Evolutionary conservation across 1,139 yeast genomes (phyloP).

Genomic region (Suhomyces bokatorum): DNA sequence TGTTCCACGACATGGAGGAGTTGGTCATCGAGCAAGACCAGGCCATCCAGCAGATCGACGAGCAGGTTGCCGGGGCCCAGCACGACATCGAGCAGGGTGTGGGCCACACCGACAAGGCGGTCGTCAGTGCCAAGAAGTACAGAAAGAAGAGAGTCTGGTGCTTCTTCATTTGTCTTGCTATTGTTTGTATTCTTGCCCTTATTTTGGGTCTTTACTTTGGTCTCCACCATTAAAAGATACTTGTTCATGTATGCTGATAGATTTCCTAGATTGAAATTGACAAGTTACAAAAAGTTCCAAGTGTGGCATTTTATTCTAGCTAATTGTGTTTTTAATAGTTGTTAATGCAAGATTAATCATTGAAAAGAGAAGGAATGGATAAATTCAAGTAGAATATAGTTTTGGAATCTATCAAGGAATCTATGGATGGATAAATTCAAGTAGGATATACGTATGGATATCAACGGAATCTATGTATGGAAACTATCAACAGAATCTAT

Average conservation of each 20-base stretch:
- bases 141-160: slow-evolving; percentile 93
- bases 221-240: slow-evolving; percentile 19
- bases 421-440: too few species aligned
- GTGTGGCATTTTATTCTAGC: slow-evolving; percentile 9
- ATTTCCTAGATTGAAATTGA: slow-evolving; percentile 9
- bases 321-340: slow-evolving; percentile 9
- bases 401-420: too few species aligned
- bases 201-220: slow-evolving; percentile 56
- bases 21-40: slow-evolving; percentile 95
- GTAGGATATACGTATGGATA: too few species aligned
- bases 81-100: slow-evolving; percentile 92
- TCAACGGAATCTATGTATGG: too few species aligned
- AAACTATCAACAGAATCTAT: too few species aligned
- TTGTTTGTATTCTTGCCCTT: slow-evolving; percentile 66
- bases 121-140: slow-evolving; percentile 82
- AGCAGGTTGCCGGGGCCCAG: slow-evolving; percentile 81
- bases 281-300: slow-evolving; percentile 10
- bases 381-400: too few species aligned
- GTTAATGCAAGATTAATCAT: slow-evolving; percentile 5
- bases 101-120: slow-evolving; percentile 91
- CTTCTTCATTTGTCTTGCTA: slow-evolving; percentile 60
- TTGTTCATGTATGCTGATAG: slow-evolving; percentile 12
- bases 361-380: too few species aligned
- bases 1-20: slow-evolving; percentile 95
- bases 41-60: slow-evolving; percentile 78